Base-by-base conservation (phyloP, 2,329 filamentous ascomycete species). In the Nigrospora oryzae region DNA sequence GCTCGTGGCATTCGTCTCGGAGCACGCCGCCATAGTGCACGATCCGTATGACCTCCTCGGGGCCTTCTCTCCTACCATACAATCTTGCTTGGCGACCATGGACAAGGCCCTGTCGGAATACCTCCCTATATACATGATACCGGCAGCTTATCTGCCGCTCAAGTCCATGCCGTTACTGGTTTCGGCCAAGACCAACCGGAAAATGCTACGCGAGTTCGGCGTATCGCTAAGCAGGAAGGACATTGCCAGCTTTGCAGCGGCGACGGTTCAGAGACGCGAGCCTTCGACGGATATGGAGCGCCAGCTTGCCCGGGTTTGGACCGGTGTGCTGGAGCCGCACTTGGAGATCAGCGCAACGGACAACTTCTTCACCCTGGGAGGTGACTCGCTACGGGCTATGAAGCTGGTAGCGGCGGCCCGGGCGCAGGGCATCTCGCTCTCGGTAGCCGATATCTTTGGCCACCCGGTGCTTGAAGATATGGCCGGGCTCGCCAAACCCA, bases 341-440 rank as follows among this genome's bases (percentile, higher is more conserved):
- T 46, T 55, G 14, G 57, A 63, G 5, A 49, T 59, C 28, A 52
- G 54, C 19, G 55, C 57, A 3, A 53, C 54, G 36, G 60, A 62
- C 39, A 61, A 61, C 43, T 62, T 62, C 49, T 61, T 62, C 41
- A 52, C 46, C 43, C 39, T 57, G 4, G 59, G 58, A 37, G 59
- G 74, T 7, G 73, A 77, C 56, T 77, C 73, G 0, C 60, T 76
- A 2, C 61, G 65, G n/a, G 72, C 72, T 2, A 76, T 76, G 73
- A 69, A 62, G 43, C 61, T 76, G 4, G 68, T 74, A 2, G 63
- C 70, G 2, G 61, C 64, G 14, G 68, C 70, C 5, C 62, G 68
- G 42, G 61, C 59, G 3, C 53, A 58, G 12, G 62, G 62, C 5
- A 50, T 74, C 5, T 46, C 59, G 1, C 49, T 75, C 36, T 71